Conservation (phyloP, 768 basidiomycete species). For the Xerocomellus amylosporus region DNA sequence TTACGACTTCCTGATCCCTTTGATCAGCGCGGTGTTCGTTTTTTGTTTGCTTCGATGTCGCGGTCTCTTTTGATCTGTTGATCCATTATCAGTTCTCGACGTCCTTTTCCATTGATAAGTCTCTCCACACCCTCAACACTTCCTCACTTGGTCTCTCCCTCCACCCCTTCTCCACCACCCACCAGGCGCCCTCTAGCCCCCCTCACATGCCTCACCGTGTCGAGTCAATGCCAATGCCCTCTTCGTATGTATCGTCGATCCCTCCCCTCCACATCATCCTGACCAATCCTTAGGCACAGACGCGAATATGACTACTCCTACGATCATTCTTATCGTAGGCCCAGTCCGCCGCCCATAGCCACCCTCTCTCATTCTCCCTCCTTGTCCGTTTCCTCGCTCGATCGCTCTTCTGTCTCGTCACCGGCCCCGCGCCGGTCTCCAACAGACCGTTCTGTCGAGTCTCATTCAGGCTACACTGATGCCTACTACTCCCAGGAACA, state of each 20-base stretch:
- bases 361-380: constrained; percentile 59
- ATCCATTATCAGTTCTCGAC: constrained; percentile 40
- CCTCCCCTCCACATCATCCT: constrained; percentile 29
- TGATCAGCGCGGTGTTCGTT: constrained; percentile 38
- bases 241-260: constrained; percentile 33
- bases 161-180: constrained; percentile 14
- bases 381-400: constrained; percentile 55
- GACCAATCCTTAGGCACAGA: constrained; percentile 30
- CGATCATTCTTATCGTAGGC: constrained; percentile 39
- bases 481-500: constrained; percentile 40
- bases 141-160: constrained; percentile 22
- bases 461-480: constrained; percentile 35
- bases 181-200: constrained; percentile 13
- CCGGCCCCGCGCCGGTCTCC: constrained; percentile 49
- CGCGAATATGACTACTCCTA: constrained; percentile 42
- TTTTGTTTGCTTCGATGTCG: constrained; percentile 32
- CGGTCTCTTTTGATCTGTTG: constrained; percentile 40
- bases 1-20: constrained; percentile 31
- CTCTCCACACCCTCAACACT: constrained; percentile 22
- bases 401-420: constrained; percentile 59
- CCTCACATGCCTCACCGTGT: constrained; percentile 53
- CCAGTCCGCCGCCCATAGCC: constrained; percentile 49
- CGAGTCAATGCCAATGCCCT: constrained; percentile 35
- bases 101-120: constrained; percentile 38
- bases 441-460: constrained; percentile 32